Evolutionary conservation across 192 early-diverging fungal species (phyloP), one percentile per base, ranked within the genome.

Genomic region (Jimgerdemannia lactiflua): DNA sequence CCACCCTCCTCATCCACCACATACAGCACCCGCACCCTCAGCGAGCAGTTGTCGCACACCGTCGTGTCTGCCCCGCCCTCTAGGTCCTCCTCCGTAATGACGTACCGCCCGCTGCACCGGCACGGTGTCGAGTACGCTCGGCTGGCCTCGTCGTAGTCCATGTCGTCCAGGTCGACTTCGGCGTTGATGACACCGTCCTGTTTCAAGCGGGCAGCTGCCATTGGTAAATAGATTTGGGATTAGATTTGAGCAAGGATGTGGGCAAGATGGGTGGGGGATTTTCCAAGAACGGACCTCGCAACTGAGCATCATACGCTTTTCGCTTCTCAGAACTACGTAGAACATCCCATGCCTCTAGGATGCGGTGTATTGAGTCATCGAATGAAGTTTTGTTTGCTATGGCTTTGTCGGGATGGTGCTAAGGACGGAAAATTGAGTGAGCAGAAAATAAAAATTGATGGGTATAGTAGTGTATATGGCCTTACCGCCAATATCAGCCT

Each of bases 111-210:
- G 11, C 91, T 86, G 81, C 93, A 94, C 39, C 93, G 84, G 73
- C 93, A 94, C 4, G 82, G 78, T 4, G 83, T 79, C 14, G 87
- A 76, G 69, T 87, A 94, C 1, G 67, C 69, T 0, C 75, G 66
- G 17, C 65, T 49, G 42, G 82, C 82, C 74, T 91, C 87, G 69
- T 92, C 83, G 64, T 87, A 93, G 3, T 90, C 90, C 94, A 95
- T 94, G 39, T 93, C 92, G 73, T 95, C 94, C 71, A 95, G 73
- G 79, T 94, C 93, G 39, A 95, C 83, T 42, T 93, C 92, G 44
- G 86, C 90, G 73, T 92, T 88, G 44, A 94, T 88, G 3, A 88
- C 87, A 14, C 87, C 90, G 11, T 85, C 76, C 19, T 83, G 74
- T 64, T 78, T 78, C 29, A 80, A 72, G 75, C 67, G 71, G 68